Evolutionary conservation across 306 rosid species (phyloP).

Genomic region (Cucurbita ficifolia): DNA sequence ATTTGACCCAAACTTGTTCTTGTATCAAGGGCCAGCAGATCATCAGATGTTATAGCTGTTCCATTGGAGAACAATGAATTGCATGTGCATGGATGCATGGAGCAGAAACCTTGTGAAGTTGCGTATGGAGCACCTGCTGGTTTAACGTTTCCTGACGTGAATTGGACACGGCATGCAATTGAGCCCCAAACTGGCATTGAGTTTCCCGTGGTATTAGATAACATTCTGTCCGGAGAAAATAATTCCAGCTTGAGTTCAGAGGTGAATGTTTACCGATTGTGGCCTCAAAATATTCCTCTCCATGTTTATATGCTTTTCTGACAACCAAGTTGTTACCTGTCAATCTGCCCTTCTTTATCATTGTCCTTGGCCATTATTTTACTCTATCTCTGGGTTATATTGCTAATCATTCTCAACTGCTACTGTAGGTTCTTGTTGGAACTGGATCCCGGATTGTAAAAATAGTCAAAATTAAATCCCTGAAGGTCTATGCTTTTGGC

Average conservation of each 20-base stretch:
- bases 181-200: constrained; percentile 90
- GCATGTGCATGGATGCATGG: constrained; percentile 24
- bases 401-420: not conserved
- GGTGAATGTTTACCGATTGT: constrained; percentile 27
- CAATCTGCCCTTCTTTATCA: not conserved
- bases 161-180: constrained; percentile 39
- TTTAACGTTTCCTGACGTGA: constrained; percentile 29
- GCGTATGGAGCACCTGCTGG: constrained; percentile 31
- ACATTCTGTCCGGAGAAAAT: constrained; percentile 26
- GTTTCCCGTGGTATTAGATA: constrained; percentile 60
- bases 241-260: constrained; percentile 46
- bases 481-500: constrained; percentile 88
- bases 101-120: constrained; percentile 49
- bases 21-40: constrained; percentile 27
- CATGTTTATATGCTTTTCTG: not conserved
- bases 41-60: constrained; percentile 49
- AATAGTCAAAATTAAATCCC: constrained; percentile 63
- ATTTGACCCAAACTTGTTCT: constrained; percentile 5
- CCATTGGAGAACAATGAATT: constrained; percentile 35
- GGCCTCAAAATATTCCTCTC: not conserved
- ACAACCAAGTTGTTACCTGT: not conserved
- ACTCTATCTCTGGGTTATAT: not conserved
- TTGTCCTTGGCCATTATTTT: not conserved
- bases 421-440: constrained; percentile 79
- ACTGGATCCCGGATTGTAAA: constrained; percentile 79